Evolutionary conservation across 768 basidiomycete genomes (phyloP), one percentile per base, ranked within the genome.

Genomic region (Pisolithus albus): DNA sequence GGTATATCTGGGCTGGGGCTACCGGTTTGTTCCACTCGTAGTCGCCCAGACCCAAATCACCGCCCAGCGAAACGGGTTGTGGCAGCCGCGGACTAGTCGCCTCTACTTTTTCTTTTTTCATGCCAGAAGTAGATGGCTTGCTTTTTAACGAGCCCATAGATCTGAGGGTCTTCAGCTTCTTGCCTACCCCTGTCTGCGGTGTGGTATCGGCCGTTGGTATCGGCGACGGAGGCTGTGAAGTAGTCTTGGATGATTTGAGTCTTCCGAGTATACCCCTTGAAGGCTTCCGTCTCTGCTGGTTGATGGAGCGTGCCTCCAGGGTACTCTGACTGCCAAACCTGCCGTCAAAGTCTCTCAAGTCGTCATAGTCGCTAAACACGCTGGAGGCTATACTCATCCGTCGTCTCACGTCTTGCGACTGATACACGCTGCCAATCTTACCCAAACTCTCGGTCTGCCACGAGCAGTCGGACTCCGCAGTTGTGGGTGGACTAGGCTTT

Each of bases 291-390:
- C 62, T 63, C 70, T 68, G 60, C 64, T 76, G 60, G 34, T 54
- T 64, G 43, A 56, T 55, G 10, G 65, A 66, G 28, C 74, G 74
- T 36, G 75, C 74, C 7, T 78, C 84, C 8, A 89, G 66, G 0
- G 88, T 89, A 62, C 86, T 90, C 53, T 75, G 76, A 60, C 89
- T 91, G 58, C 86, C 87, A 56, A 92, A 93, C 8, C 86, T 78
- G 39, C 90, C 90, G 30, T 91, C 86, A 48, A 93, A 93, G 63
- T 93, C 90, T 19, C 81, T 75, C 44, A 93, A 67, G 68, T 93
- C 90, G 55, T 93, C 90, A 56, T 92, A 93, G 57, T 92, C 90
- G 62, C 88, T 90, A 66, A 88, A 88, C 30, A 74, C 72, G 59
- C 82, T 81, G 2, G 86, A 85, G 15, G 77, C 80, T n/a, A 82